These are phyloP conservation scores for Phallus indusiatus DNA, from an alignment of 768 basidiomycete genomes.

Conservation along the genomic window DNA sequence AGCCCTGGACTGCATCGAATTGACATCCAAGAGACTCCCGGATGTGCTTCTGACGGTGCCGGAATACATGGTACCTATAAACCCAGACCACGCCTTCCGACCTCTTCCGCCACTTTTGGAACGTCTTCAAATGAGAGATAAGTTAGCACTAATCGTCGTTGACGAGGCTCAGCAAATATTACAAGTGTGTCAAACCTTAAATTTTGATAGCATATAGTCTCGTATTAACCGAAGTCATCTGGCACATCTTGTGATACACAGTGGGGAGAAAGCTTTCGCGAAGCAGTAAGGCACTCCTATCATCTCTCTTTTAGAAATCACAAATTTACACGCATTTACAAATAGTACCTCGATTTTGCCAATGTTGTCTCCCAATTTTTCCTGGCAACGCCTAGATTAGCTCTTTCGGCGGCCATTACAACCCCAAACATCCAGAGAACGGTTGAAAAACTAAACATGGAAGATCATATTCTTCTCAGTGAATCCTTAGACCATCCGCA, in stretches of 20 bases:
- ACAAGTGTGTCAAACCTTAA: background rate
- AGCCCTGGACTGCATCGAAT: background rate
- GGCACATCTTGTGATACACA: background rate
- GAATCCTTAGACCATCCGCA: background rate
- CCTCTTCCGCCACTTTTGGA: background rate
- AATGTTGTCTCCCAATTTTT: background rate
- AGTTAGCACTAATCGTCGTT: background rate
- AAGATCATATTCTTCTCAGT: background rate
- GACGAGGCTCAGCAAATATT: conserved; percentile 6
- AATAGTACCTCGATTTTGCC: conserved; percentile 1
- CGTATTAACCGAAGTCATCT: background rate
- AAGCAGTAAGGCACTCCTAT: background rate
- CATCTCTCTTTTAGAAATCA: background rate
- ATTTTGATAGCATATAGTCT: background rate
- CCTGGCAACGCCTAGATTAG: background rate
- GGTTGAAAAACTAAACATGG: background rate
- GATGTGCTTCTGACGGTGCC: background rate
- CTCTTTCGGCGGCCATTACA: background rate
- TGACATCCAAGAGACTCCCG: background rate
- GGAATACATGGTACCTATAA: background rate
- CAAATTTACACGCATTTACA: background rate
- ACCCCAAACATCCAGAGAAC: background rate
- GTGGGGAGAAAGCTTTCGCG: conserved; percentile 1
- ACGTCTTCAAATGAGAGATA: background rate
- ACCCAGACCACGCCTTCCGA: background rate